Base-by-base conservation (phyloP, 2,329 filamentous ascomycete species). In the Zasmidium angulare region DNA sequence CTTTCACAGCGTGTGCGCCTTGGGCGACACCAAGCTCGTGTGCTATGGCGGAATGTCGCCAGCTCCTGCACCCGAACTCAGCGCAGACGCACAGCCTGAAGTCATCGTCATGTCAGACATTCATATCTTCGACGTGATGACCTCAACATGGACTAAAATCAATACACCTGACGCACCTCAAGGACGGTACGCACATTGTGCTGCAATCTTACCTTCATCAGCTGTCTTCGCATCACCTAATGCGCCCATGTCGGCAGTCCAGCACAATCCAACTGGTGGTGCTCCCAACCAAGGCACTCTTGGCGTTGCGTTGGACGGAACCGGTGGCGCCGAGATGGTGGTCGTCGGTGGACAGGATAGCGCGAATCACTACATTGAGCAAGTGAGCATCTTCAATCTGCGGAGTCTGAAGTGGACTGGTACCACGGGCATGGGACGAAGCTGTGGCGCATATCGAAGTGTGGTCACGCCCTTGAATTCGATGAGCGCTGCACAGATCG, bases 1-100 rank as follows among this genome's bases (percentile, higher is more conserved):
- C 74, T 99, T 99, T 66, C 95, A 99, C 79, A 98, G 92, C 64
- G 90, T 98, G 74, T 99, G 95, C 74, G 85, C 91, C 1, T 79
- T 99, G 1, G 95, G 95, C 21, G 95, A 98, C 72, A 93, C 91
- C 2, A 99, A 98, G 75, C 82, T 99, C 74, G 93, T 99, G 2
- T 98, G 93, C 76, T 99, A 98, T 75, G 95, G 95, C 59, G 95
- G 95, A 67, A 99, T 99, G 95, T 97, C 93, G 10, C 93, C 93
- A 0, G 74, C 76, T 49, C 72, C 72, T 10, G 69, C 66, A 24
- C 65, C 71, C 0, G 89, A 93, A 63, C 80, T 86, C 56, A 89
- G 92, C 67, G 87, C 91, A 40, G 93, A 97, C 70, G 64, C 59
- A 10, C 69, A 70, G 49, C 65, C 68, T 2, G 72, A 75, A 48